These are phyloP conservation scores for Diaporthe sp. DNA, from an alignment of 2,329 filamentous ascomycete species.

Conservation along the genomic window DNA sequence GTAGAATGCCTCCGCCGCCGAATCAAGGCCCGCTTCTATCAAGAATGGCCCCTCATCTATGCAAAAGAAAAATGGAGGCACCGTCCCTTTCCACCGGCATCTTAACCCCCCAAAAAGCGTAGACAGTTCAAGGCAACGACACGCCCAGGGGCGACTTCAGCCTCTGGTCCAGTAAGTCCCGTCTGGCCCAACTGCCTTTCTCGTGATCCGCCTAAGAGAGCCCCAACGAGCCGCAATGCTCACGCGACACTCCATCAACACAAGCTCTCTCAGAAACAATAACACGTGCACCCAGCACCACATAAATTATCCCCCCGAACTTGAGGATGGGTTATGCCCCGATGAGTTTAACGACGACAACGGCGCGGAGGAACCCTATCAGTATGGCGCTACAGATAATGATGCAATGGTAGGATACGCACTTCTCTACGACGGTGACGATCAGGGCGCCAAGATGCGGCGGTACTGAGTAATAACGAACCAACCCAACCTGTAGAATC, in stretches of 20 bases:
- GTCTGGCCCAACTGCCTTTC: neutral
- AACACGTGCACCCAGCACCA: neutral
- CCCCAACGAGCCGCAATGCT: neutral
- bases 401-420: neutral
- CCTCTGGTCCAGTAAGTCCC: neutral
- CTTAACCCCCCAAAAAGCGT: neutral
- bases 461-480: neutral
- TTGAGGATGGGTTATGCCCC: neutral
- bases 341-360: neutral
- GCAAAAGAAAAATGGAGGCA: neutral
- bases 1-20: too few relatives aligned
- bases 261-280: neutral
- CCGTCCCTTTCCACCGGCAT: neutral
- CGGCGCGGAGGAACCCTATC: neutral
- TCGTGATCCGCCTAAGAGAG: neutral
- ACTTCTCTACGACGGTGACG: neutral
- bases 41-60: neutral
- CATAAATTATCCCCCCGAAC: too few relatives aligned
- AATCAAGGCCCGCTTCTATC: too few relatives aligned
- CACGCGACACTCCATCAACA: neutral
- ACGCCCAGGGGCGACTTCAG: neutral
- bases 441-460: neutral
- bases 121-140: neutral
- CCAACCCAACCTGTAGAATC: neutral
- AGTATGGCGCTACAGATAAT: neutral